Conservation (phyloP, 768 basidiomycete genomes). For the Podaxis rugospora region DNA sequence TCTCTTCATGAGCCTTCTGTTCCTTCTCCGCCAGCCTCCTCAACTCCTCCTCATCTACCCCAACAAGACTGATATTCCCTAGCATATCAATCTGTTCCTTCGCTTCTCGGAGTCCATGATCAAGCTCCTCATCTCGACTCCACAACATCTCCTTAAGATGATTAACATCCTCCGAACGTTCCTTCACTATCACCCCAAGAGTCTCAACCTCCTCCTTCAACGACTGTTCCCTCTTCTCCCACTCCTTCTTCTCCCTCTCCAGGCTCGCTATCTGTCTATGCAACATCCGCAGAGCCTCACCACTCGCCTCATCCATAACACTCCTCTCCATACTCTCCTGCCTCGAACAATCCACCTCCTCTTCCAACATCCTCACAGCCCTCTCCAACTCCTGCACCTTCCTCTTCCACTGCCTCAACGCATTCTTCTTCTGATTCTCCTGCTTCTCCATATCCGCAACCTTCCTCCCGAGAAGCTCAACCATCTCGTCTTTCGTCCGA, state of each 20-base stretch:
- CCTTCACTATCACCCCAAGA: conserved; percentile 44
- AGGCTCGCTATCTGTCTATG: conserved; percentile 77
- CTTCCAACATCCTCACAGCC: conserved; percentile 64
- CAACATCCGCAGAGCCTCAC: conserved; percentile 73
- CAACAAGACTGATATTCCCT: conserved; percentile 39
- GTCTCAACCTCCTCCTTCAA: conserved; percentile 43
- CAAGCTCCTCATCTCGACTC: conserved; percentile 49
- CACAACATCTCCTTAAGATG: conserved; percentile 40
- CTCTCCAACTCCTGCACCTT: conserved; percentile 73
- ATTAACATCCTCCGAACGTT: conserved; percentile 38
- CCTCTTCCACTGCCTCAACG: conserved; percentile 65
- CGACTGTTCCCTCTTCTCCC: conserved; percentile 36
- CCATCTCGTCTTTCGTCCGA: conserved; percentile 66
- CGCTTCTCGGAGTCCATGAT: conserved; percentile 48
- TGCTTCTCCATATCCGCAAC: conserved; percentile 57
- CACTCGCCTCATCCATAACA: conserved; percentile 79
- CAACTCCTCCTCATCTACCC: conserved; percentile 40
- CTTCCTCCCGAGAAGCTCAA: conserved; percentile 53
- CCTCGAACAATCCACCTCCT: conserved; percentile 82
- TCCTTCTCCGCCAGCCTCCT: conserved; percentile 37
- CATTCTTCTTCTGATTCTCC: conserved; percentile 50
- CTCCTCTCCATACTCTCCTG: conserved; percentile 79
- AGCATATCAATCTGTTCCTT: conserved; percentile 61
- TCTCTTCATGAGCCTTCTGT: conserved; percentile 35
- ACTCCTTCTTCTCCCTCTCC: conserved; percentile 58